These are phyloP conservation scores for Sugiyamaella marilandica DNA, from an alignment of 805 yeast genomes.

Conservation along the genomic window DNA sequence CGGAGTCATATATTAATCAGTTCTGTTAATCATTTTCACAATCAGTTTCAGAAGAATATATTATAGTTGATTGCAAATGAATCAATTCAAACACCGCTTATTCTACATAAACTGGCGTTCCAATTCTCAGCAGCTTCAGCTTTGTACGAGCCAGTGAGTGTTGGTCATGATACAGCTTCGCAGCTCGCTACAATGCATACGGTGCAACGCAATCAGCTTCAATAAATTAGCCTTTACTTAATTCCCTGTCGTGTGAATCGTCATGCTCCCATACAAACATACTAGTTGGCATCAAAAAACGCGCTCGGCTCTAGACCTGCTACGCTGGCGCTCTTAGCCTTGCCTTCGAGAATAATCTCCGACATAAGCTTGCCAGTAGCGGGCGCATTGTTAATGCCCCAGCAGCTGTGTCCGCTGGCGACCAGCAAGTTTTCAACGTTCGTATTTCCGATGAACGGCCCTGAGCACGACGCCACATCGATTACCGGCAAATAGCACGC, in stretches of 20 bases:
- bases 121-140: too few species aligned
- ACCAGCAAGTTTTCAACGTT: slow-evolving; percentile 72
- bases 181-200: not conserved
- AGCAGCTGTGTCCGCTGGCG: slow-evolving; percentile 94
- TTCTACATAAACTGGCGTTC: too few species aligned
- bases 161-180: not conserved
- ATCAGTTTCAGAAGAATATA: too few species aligned
- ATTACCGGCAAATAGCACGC: slow-evolving; percentile 95
- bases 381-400: slow-evolving; percentile 99
- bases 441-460: slow-evolving; percentile 92
- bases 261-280: not conserved
- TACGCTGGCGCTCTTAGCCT: slow-evolving; percentile 69
- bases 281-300: slow-evolving; percentile 52
- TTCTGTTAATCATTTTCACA: too few species aligned
- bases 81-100: too few species aligned
- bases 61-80: too few species aligned
- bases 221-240: not conserved
- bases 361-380: slow-evolving; percentile 93
- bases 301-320: slow-evolving; percentile 79
- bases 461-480: slow-evolving; percentile 86
- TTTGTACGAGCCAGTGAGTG: not conserved
- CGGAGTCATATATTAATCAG: too few species aligned
- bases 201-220: not conserved
- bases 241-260: too few species aligned
- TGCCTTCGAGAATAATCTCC: slow-evolving; percentile 81